Evolutionary conservation across 2,329 filamentous ascomycete species (phyloP).

Genomic region (Nannizziopsis barbatae): DNA sequence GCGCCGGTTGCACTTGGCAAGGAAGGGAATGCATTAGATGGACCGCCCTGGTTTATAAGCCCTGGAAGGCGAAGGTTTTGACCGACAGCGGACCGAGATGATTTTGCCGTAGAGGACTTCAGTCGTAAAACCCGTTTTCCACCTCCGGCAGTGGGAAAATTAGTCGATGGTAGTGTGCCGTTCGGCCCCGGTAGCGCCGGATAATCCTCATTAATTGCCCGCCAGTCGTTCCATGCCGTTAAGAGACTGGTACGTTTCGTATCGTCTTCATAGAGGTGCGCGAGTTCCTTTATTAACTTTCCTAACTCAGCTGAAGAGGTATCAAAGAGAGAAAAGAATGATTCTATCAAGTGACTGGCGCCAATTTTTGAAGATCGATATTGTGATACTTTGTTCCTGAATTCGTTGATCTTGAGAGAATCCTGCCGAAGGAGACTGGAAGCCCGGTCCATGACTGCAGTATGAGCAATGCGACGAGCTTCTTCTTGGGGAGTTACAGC

Average conservation of each 20-base stretch:
- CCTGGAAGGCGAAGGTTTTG: conserved; percentile 44
- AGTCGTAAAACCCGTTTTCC: conserved; percentile 52
- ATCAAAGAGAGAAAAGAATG: conserved; percentile 79
- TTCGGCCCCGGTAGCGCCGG: conserved; percentile 69
- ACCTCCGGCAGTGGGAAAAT: conserved; percentile 39
- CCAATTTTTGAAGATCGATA: conserved; percentile 61
- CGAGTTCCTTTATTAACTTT: conserved; percentile 79
- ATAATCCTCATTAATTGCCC: conserved; percentile 91
- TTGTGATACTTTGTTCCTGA: conserved; percentile 67
- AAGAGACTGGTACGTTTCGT: conserved; percentile 61
- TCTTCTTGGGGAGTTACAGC: conserved; percentile 59
- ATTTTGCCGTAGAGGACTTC: conserved; percentile 59
- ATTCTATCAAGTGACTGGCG: conserved; percentile 68
- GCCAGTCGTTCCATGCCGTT: conserved; percentile 89
- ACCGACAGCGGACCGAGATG: conserved; percentile 50
- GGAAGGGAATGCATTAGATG: conserved; percentile 37
- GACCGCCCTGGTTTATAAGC: conserved; percentile 21
- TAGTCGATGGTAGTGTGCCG: conserved; percentile 51
- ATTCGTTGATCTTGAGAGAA: conserved; percentile 58
- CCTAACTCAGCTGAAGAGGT: conserved; percentile 69
- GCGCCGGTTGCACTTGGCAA: conserved; percentile 23
- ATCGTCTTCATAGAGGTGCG: conserved; percentile 82
- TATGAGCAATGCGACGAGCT: conserved; percentile 67
- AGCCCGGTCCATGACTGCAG: conserved; percentile 75
- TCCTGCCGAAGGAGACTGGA: conserved; percentile 71